A percentile compares a stretch with the other conserved stretches of the same genome.
Conservation (phyloP, 2,329 filamentous ascomycete genomes). For the Calonectria crousiana region DNA sequence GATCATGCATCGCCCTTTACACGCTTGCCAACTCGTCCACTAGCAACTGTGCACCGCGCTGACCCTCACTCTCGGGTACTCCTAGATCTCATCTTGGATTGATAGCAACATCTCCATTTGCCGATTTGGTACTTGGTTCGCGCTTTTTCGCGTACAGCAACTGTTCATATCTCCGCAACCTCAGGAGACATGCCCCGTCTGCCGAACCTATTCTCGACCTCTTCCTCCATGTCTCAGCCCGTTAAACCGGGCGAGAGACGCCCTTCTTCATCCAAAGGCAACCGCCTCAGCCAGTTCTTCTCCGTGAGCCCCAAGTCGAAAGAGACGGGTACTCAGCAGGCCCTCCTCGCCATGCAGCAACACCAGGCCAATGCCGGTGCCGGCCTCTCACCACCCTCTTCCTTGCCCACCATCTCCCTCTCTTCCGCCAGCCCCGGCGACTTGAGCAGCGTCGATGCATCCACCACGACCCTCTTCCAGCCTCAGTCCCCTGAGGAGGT, state of each 20-base stretch:
- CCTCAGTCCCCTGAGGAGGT: conserved; percentile 88
- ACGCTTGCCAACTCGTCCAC: conserved; percentile 10
- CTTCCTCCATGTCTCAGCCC: conserved; percentile 59
- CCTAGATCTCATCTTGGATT: conserved; percentile 20
- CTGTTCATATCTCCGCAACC: conserved; percentile 24
- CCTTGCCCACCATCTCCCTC: conserved; percentile 90
- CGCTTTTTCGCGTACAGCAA: neutral
- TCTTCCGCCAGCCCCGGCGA: conserved; percentile 86
- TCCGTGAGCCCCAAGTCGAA: conserved; percentile 83
- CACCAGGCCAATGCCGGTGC: conserved; percentile 61
- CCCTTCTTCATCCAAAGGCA: conserved; percentile 75
- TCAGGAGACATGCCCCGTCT: conserved; percentile 68
- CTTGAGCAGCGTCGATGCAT: conserved; percentile 76
- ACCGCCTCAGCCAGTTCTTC: conserved; percentile 86
- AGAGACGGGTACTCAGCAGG: conserved; percentile 74
- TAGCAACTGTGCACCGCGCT: conserved; percentile 21
- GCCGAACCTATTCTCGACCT: conserved; percentile 69
- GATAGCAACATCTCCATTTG: neutral
- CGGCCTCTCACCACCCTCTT: conserved; percentile 79
- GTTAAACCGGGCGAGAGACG: conserved; percentile 68
- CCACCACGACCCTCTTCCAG: conserved; percentile 85
- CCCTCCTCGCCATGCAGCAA: conserved; percentile 76
- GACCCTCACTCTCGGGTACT: conserved; percentile 21
- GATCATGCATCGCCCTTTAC: conserved; percentile 21
- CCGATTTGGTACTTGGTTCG: neutral